A percentile compares a stretch with the other conserved stretches of the same genome.
phyloP scores from a whole-genome alignment of 257 asterid genomes.

The Orobanche coerulescens region DNA sequence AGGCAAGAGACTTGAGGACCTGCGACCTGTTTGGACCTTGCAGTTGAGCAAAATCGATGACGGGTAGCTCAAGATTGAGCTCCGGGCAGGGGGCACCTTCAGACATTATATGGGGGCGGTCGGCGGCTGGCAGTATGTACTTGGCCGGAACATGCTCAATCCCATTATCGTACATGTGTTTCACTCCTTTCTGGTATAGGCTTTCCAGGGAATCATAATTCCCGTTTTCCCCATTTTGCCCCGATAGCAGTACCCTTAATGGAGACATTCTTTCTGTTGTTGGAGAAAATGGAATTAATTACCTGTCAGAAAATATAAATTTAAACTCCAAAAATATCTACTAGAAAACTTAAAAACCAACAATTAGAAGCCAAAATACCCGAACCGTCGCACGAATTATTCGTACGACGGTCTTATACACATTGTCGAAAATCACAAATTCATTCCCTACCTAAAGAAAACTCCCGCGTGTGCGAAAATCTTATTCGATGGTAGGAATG shows the following conservation, averaged over 20 bases:
- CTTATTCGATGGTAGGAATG: no score
- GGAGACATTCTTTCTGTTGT: conserved; percentile 43
- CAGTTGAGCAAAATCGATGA: conserved; percentile 63
- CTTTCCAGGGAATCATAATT: conserved; percentile 20
- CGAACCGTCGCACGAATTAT: no score
- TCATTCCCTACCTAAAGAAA: no score
- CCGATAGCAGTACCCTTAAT: conserved; percentile 29
- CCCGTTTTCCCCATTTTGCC: conserved; percentile 7
- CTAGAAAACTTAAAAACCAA: no score
- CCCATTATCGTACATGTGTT: conserved; percentile 58
- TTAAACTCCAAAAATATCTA: no score
- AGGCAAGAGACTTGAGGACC: conserved; percentile 47
- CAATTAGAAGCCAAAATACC: no score
- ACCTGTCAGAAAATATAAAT: neutral
- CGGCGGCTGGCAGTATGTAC: conserved; percentile 58
- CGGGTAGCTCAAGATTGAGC: conserved; percentile 41
- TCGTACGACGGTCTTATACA: no score
- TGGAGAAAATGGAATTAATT: no score
- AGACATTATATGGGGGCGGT: conserved; percentile 42
- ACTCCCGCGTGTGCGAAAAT: no score
- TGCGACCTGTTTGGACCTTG: conserved; percentile 49
- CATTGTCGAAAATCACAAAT: no score
- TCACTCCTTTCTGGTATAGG: conserved; percentile 65
- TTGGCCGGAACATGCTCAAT: conserved; percentile 53
- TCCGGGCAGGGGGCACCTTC: neutral